Base-by-base conservation (phyloP, 768 basidiomycete species). In the Xerocomellus intermedius region DNA sequence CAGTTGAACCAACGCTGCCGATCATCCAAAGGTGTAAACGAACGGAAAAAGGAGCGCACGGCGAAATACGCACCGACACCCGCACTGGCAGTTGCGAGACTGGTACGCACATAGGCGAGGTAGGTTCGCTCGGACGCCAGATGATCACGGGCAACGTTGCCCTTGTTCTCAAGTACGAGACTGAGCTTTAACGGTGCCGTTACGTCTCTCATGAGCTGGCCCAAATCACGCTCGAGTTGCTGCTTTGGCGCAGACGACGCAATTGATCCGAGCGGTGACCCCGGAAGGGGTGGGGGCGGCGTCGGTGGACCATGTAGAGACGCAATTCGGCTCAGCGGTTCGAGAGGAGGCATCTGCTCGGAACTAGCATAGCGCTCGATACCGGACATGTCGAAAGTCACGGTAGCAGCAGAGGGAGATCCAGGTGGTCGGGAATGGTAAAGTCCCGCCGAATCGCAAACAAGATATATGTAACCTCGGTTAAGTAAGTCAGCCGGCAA, bases 91-190 rank as follows among this genome's bases (percentile, higher is more conserved):
- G 84, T 74, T 1, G 82, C 78, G 44, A 86, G 72, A 61, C 83
- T 84, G 3, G 84, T 86, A n/a, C 84, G 75, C 46, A 83, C 73
- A 58, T 85, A 86, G 13, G 84, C 83, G 36, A 86, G 69, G 61
- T 82, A 85, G 2, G 84, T 85, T 44, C 84, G 73, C 60, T 86
- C 84, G 16, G 78, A 81, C 2, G 84, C 84, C 1, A 86, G 72
- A 60, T 86, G 84, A 59, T 86, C 84, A 10, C 84, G 76, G 8
- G 84, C 84, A 3, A 83, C 82, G 58, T 79, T 84, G 9, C 84
- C 84, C 21, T 76, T 76, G 64, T 86, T 86, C 63, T 83, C 77
- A 32, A 86, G 69, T 2, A 72, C 66, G 52, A 78, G 61, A 19
- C 64, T 58, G 61, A 71, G 62, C 37, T 48, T 63, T 5, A 61